Base-by-base conservation (phyloP, 2,329 filamentous ascomycete genomes). In the Cryphonectria naterciae region DNA sequence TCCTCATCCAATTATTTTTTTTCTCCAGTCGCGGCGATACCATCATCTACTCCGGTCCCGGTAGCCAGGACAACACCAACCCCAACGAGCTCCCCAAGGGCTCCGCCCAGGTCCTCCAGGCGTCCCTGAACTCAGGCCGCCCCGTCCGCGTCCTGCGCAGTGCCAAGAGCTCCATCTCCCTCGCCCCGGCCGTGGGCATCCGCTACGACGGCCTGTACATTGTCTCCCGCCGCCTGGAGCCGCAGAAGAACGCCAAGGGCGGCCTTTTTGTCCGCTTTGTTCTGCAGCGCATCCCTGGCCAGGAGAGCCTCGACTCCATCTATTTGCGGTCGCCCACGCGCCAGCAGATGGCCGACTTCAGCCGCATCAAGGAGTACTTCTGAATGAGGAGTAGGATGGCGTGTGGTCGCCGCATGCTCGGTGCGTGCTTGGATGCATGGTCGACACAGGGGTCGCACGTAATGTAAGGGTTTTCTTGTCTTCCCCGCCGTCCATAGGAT, bases 121-220 rank as follows among this genome's bases (percentile, higher is more conserved):
- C 32, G 22, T 78, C 78, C 0, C 17, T 73, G 0, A 71, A 35
- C 0, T 22, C 49, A 17, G 35, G 74, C 10, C 60, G 67, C 2
- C 75, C 75, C 1, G 74, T 81, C 8, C 75, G 79, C 0, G 79
- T 81, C 11, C 73, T 81, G 28, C 76, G 80, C 5, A 73, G 75
- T 22, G 73, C 76, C 2, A 71, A 70, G 1, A 62, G 28, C 0
- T 67, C 68, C 17, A 65, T 60, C 1, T n/a, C 25, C 0, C 75
- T 68, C 62, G 72, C 74, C 15, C 77, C 79, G 0, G 8, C 15
- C 0, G 73, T 74, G 4, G 80, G 80, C 1, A 75, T 81, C n/a
- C 77, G 80, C 0, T 81, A 81, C 71, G 80, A 81, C 49, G 80
- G 79, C 0, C 75, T 81, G 7, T 81, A 81, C 70, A n/a, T n/a